Evolutionary conservation across 2,329 filamentous ascomycete genomes (phyloP), one percentile per base, ranked within the genome.

Genomic region (Sphaerostilbella broomeana): DNA sequence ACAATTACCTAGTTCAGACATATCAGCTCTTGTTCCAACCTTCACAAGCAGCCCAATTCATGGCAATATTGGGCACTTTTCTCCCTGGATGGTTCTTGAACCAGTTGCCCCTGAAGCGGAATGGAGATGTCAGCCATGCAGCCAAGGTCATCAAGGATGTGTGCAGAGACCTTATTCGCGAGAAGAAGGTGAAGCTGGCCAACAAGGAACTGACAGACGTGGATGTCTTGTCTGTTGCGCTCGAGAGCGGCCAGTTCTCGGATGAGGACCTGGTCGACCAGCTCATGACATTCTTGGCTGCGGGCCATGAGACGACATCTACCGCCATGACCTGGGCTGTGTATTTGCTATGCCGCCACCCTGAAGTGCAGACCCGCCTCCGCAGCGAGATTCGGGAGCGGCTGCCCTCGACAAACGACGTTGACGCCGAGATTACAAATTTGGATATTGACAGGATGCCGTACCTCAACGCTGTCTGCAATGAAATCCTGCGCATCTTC

Each of bases 221-320:
- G 6, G 87, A 94, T 58, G 92, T 95, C 42, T 68, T 94, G 22
- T 86, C 82, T 1, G 83, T 90, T 0, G 87, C 87, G 12, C 67
- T 94, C 33, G 75, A 81, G 55, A 86, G 79, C 26, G 84, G 84
- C 32, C 77, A 70, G 5, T 92, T 94, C 61, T 74, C 65, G 10
- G 85, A 92, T 46, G 83, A 87, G 34, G 79, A 86, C 44, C 74
- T 94, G n/a, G 76, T 87, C 24, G 84, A 92, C 58, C 87, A 94
- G 62, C 75, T 92, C 56, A 92, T 94, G 85, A 94, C 86, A 1
- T 92, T 94, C 65, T 74, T 94, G 5, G 83, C 82, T 1, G 87
- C 87, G 0, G 82, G 81, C 16, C 86, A 90, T 58, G 84, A 90
- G 62, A 90, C 86, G 1, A 89, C 84, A 0, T 78, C 86, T 1